Evolutionary conservation across 257 asterid genomes (phyloP).

Genomic region (Schizonepeta tenuifolia): DNA sequence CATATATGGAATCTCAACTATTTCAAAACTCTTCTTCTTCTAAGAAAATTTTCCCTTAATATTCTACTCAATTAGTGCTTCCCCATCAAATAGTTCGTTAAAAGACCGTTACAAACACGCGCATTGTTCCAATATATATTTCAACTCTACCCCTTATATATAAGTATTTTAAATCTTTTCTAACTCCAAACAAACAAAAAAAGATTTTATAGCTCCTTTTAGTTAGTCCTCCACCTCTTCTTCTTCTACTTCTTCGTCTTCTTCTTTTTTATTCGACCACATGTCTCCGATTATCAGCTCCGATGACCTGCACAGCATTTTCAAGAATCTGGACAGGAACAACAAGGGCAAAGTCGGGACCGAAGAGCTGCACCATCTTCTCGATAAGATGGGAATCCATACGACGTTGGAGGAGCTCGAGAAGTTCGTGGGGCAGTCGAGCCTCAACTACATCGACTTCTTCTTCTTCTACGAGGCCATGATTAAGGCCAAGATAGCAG

Average conservation of each 20-base stretch:
- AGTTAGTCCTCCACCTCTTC: too few species aligned
- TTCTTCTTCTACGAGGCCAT: slow-evolving; percentile 57
- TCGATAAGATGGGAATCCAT: slow-evolving; percentile 41
- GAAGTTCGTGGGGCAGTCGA: slow-evolving; percentile 44
- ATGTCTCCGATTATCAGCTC: slow-evolving; percentile 47
- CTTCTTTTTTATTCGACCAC: neutral
- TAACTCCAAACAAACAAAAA: neutral
- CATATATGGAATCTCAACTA: slow-evolving; percentile 1
- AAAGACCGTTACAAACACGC: slow-evolving; percentile 32
- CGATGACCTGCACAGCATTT: slow-evolving; percentile 58
- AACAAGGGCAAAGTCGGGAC: slow-evolving; percentile 50
- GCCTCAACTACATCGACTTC: slow-evolving; percentile 52
- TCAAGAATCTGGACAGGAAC: slow-evolving; percentile 57
- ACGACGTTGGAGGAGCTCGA: slow-evolving; percentile 61
- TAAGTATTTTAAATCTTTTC: neutral
- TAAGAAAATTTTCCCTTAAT: neutral
- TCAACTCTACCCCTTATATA: slow-evolving; percentile 21
- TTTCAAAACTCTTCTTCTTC: neutral
- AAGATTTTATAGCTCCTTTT: neutral
- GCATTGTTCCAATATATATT: neutral
- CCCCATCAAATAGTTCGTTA: neutral
- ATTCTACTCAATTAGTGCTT: slow-evolving; percentile 27
- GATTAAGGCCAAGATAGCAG: slow-evolving; percentile 31
- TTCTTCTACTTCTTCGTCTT: neutral
- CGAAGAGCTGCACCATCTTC: slow-evolving; percentile 53